Base-by-base conservation (phyloP, 768 basidiomycete species). In the Leccinum aurantiacum region DNA sequence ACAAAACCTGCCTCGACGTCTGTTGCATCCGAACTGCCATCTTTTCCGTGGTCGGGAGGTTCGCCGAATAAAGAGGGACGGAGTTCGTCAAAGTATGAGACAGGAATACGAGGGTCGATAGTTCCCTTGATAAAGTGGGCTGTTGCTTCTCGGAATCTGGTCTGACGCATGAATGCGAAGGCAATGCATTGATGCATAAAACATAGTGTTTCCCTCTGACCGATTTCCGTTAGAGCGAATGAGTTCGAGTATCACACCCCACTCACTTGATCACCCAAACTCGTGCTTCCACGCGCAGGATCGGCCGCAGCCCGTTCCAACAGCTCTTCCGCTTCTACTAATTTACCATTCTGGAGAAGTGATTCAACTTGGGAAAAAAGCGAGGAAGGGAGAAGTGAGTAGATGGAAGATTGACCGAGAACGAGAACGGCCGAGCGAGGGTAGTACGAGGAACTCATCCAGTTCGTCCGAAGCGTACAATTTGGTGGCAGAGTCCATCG, bases 131-230 rank as follows among this genome's bases (percentile, higher is more conserved):
- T 86, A 59, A 96, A 81, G 66, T 91, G 82, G 62, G 82, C 83
- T 17, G 88, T 89, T 1, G 94, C 93, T 59, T 92, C 89, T 61
- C 90, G 87, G 70, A 97, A 95, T 53, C 87, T 78, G 0, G 91
- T 93, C 70, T 92, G 90, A 31, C 78, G 71, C 69, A 95, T 81
- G 65, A 88, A 88, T 70, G 87, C 83, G 69, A 90, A 90, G 15
- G 91, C 94, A 55, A 95, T 83, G 33, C 86, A 85, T 65, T 93
- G 90, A 69, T 91, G 91, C 38, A 93, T 80, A 64, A 91, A 92
- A 60, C 82, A 82, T 52, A 94, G 76, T 65, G 90, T 89, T 35
- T 90, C 88, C 11, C 73, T 78, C 81, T 87, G 41, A 27, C 11
- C 13, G 52, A 48, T 46, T 17, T 38, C 61, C 64, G 55, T 63